These are phyloP conservation scores for Kwoniella dejecticola DNA, from an alignment of 768 basidiomycete genomes.

Conservation along the genomic window DNA sequence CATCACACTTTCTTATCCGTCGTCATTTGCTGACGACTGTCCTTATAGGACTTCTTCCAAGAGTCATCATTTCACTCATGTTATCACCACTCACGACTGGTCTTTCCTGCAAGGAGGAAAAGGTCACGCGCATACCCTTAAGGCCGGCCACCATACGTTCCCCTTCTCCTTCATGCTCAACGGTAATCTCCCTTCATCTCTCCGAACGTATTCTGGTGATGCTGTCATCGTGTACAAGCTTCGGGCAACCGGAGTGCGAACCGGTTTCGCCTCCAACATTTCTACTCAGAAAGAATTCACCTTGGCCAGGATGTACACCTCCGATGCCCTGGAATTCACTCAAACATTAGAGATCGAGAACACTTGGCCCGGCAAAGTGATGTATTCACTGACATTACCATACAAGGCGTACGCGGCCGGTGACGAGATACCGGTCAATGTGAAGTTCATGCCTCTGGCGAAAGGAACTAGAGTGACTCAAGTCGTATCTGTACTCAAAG, in stretches of 20 bases:
- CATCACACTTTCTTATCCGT: neutral
- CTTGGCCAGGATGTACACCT: slow-evolving; percentile 71
- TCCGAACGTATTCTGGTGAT: slow-evolving; percentile 61
- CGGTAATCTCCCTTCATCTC: slow-evolving; percentile 77
- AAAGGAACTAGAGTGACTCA: slow-evolving; percentile 77
- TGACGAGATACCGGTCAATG: slow-evolving; percentile 74
- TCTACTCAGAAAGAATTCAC: slow-evolving; percentile 65
- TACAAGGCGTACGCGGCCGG: slow-evolving; percentile 96
- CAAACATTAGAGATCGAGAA: slow-evolving; percentile 89
- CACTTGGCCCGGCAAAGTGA: slow-evolving; percentile 95
- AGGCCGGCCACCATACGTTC: slow-evolving; percentile 91
- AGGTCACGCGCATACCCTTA: slow-evolving; percentile 79
- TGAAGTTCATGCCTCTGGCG: slow-evolving; percentile 81
- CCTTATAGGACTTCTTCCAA: slow-evolving; percentile 29
- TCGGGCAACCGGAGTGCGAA: slow-evolving; percentile 76
- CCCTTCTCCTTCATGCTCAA: slow-evolving; percentile 87
- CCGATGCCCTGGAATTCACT: slow-evolving; percentile 89
- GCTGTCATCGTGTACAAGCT: slow-evolving; percentile 84
- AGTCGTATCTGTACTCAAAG: slow-evolving; percentile 71
- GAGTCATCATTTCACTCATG: slow-evolving; percentile 57
- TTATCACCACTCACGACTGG: slow-evolving; percentile 83
- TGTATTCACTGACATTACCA: slow-evolving; percentile 86
- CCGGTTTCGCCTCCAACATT: slow-evolving; percentile 72
- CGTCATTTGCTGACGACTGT: slow-evolving; percentile 1
- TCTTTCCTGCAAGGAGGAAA: slow-evolving; percentile 85